Evolutionary conservation across 371 early-diverging fungal species (phyloP).

Genomic region (Apophysomyces ossiformis): DNA sequence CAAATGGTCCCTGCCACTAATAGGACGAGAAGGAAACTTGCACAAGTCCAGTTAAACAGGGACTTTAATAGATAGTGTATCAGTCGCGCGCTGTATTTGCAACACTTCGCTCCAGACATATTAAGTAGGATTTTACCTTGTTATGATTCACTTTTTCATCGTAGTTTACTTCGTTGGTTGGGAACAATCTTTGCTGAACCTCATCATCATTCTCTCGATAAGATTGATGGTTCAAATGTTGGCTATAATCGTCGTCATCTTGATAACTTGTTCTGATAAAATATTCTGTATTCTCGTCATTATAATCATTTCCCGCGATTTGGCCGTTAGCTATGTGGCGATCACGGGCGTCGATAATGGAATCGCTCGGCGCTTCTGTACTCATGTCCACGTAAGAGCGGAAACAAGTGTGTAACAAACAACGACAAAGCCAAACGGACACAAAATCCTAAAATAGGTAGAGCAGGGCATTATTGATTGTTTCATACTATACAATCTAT

Average conservation of each 20-base stretch:
- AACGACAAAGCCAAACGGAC: not conserved
- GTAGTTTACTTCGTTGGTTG: not conserved
- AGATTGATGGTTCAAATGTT: not conserved
- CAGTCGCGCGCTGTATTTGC: not conserved
- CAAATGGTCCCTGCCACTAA: not conserved
- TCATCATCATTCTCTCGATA: constrained; percentile 8
- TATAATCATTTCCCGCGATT: not conserved
- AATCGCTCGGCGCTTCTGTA: not conserved
- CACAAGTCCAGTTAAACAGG: constrained; percentile 5
- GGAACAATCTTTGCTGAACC: not conserved
- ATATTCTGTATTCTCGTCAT: not conserved
- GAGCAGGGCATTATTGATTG: not conserved
- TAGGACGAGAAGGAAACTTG: not conserved
- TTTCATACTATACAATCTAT: no score
- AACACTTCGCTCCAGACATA: no score
- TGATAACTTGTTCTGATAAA: not conserved
- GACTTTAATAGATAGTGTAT: not conserved
- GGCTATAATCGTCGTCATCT: not conserved
- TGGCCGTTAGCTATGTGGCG: not conserved
- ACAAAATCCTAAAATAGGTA: constrained; percentile 4
- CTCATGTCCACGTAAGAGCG: not conserved
- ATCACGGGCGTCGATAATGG: not conserved
- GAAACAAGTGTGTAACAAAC: not conserved
- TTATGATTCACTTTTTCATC: not conserved
- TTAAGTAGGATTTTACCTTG: not conserved